Conservation (phyloP, 495 filamentous ascomycete species). For the Penicillium coprophilum region DNA sequence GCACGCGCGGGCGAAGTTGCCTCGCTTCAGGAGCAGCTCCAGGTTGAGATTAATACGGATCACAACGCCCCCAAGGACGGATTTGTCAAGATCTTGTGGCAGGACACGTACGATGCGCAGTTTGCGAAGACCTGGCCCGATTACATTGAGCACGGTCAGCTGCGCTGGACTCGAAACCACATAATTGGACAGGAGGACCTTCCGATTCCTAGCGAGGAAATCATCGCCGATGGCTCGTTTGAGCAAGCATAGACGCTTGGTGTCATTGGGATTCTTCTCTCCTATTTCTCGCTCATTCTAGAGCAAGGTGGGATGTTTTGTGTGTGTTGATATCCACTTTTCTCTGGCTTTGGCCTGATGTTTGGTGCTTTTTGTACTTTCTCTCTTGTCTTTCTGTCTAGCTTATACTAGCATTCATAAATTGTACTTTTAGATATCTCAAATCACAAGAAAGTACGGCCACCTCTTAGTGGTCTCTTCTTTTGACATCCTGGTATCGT, state of each 20-base stretch:
- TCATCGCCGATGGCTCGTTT: slow-evolving; percentile 50
- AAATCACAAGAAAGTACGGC: slow-evolving; percentile 21
- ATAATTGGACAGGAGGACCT: slow-evolving; percentile 38
- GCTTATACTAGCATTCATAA: slow-evolving; percentile 28
- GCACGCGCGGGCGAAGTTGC: slow-evolving; percentile 35
- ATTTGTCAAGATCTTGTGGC: slow-evolving; percentile 65
- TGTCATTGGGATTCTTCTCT: not conserved
- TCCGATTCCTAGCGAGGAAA: slow-evolving; percentile 17
- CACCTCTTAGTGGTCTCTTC: not conserved
- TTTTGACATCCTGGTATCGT: not conserved
- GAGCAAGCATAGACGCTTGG: slow-evolving; percentile 32
- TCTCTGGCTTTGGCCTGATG: slow-evolving; percentile 18
- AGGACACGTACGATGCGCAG: slow-evolving; percentile 60
- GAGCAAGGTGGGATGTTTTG: slow-evolving; percentile 13
- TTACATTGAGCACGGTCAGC: slow-evolving; percentile 62
- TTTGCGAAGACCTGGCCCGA: slow-evolving; percentile 68
- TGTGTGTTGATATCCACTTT: slow-evolving; percentile 20
- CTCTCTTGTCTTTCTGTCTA: slow-evolving; percentile 20
- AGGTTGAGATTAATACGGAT: slow-evolving; percentile 33
- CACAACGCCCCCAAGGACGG: slow-evolving; percentile 27
- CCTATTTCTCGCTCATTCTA: slow-evolving; percentile 3
- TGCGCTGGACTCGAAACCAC: slow-evolving; percentile 38
- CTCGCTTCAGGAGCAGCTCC: slow-evolving; percentile 30
- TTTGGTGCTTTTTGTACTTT: slow-evolving; percentile 23
- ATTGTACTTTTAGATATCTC: slow-evolving; percentile 61